Evolutionary conservation across 148 eudicot species (phyloP).

Genomic region (Dysphania ambrosioides): DNA sequence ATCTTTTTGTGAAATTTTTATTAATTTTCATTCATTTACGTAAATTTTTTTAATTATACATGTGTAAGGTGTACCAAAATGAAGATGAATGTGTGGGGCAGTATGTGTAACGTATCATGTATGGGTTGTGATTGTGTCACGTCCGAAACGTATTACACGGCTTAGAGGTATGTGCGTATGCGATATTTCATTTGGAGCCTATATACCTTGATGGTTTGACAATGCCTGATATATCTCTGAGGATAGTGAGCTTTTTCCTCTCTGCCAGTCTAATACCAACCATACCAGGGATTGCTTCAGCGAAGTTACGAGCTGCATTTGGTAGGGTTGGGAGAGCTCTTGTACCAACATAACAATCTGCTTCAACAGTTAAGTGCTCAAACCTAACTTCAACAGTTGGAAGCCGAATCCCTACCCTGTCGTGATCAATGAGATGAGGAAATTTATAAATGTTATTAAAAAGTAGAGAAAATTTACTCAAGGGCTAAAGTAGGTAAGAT

Average conservation of each 20-base stretch:
- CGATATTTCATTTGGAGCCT: background rate
- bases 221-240: constrained; percentile 73
- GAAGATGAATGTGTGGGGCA: too few species aligned
- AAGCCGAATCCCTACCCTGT: constrained; percentile 82
- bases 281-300: constrained; percentile 45
- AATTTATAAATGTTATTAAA: background rate
- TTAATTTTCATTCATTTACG: too few species aligned
- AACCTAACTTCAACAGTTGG: constrained; percentile 82
- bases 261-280: constrained; percentile 58
- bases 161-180: too few species aligned
- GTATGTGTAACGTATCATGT: too few species aligned
- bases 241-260: constrained; percentile 68
- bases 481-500: background rate
- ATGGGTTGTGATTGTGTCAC: too few species aligned
- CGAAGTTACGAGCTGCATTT: constrained; percentile 55
- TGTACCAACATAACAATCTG: constrained; percentile 71
- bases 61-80: too few species aligned
- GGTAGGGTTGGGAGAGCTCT: constrained; percentile 87
- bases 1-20: too few species aligned
- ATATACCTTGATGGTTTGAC: constrained; percentile 80
- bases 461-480: background rate
- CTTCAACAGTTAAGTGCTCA: constrained; percentile 66
- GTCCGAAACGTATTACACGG: too few species aligned
- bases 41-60: too few species aligned
- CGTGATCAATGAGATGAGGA: background rate